Percentiles rank a stretch among this genome's conserved stretches.
phyloP scores from a whole-genome alignment of 2,329 filamentous ascomycete genomes.

The Xylaria sp. region DNA sequence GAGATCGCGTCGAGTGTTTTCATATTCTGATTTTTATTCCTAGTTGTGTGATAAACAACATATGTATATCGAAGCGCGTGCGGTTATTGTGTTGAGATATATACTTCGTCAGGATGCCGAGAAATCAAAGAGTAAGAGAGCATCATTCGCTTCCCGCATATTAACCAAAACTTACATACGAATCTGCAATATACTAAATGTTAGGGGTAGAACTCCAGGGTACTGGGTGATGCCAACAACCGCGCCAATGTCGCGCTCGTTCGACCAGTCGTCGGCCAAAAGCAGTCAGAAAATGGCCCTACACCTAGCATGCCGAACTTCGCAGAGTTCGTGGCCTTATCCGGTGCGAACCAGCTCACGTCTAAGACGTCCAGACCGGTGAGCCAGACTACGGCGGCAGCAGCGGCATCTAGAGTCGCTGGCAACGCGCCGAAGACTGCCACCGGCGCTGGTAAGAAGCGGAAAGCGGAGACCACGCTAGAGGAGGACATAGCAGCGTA shows the following conservation, averaged over 20 bases:
- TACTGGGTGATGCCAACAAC: slow-evolving; percentile 20
- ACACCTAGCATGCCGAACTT: neutral
- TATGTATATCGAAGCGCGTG: neutral
- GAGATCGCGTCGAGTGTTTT: neutral
- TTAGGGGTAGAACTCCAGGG: neutral
- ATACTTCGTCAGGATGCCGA: slow-evolving; percentile 2
- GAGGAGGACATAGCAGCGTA: slow-evolving; percentile 47
- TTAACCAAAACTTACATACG: neutral
- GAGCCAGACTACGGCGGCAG: neutral
- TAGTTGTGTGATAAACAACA: neutral
- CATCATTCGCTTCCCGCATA: neutral
- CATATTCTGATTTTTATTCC: neutral
- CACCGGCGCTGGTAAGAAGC: slow-evolving; percentile 39
- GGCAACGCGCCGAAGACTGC: neutral
- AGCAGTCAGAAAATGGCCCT: neutral
- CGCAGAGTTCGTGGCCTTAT: slow-evolving; percentile 8
- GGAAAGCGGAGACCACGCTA: slow-evolving; percentile 42
- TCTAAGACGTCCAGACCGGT: too few relatives aligned
- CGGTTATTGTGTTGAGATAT: neutral
- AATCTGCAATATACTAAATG: slow-evolving; percentile 1
- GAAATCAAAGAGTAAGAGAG: slow-evolving; percentile 15
- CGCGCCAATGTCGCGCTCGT: slow-evolving; percentile 21
- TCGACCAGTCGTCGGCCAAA: neutral
- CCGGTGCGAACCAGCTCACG: neutral
- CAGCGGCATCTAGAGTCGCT: neutral